Conservation (phyloP, 1,284 basidiomycete genomes). For the Cutaneotrichosporon sp. region DNA sequence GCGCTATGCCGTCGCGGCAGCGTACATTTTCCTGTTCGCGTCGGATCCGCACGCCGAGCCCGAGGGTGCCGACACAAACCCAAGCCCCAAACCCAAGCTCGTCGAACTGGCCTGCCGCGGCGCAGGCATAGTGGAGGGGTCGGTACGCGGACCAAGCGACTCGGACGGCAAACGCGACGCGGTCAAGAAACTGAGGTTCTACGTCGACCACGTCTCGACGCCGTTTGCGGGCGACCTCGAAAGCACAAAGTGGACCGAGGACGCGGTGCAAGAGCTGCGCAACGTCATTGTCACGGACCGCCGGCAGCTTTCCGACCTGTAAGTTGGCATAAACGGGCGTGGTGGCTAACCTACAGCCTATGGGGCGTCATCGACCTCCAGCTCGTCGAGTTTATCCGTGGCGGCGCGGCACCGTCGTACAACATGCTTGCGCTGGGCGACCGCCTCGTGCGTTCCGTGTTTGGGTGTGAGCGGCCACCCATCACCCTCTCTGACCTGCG, state of each 20-base stretch:
- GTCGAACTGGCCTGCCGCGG: slow-evolving; percentile 27
- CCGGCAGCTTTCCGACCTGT: slow-evolving; percentile 24
- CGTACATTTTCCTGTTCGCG: slow-evolving; percentile 30
- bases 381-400: slow-evolving; percentile 28
- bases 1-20: slow-evolving; percentile 26
- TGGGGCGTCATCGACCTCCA: slow-evolving; percentile 34
- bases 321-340: slow-evolving; percentile 8
- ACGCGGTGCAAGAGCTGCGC: slow-evolving; percentile 24
- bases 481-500: slow-evolving; percentile 21
- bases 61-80: slow-evolving; percentile 2
- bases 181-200: slow-evolving; percentile 19
- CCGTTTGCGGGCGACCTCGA: slow-evolving; percentile 28
- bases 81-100: slow-evolving; percentile 19
- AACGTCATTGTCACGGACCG: slow-evolving; percentile 21
- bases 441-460: slow-evolving; percentile 19
- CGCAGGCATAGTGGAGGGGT: slow-evolving; percentile 17
- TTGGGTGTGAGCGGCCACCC: slow-evolving; percentile 16
- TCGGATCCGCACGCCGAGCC: background rate
- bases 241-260: slow-evolving; percentile 31
- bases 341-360: slow-evolving; percentile 9
- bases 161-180: slow-evolving; percentile 2
- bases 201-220: slow-evolving; percentile 27
- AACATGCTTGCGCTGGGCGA: slow-evolving; percentile 30
- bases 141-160: background rate
- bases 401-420: slow-evolving; percentile 27